A percentile compares a stretch with the other conserved stretches of the same genome.
phyloP scores from a whole-genome alignment of 78 protist species.

The Dictyostelium citrinum region DNA sequence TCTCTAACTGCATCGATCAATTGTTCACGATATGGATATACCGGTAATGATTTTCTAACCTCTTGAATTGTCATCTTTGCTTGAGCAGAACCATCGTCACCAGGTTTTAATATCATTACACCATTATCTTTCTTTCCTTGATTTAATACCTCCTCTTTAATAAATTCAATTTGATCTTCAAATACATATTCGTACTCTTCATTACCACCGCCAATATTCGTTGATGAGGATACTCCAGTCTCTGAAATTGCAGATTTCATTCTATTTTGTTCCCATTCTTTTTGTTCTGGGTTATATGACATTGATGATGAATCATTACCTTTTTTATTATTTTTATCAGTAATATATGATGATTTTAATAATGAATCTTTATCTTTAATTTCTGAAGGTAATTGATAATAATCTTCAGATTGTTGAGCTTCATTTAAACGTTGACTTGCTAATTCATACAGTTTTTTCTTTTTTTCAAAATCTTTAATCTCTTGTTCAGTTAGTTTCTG shows the following conservation, averaged over 20 bases:
- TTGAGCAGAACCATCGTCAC: conserved; percentile 1
- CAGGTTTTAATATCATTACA: neutral
- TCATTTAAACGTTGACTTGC: conserved; percentile 71
- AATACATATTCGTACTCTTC: conserved; percentile 78
- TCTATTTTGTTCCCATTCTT: conserved; percentile 83
- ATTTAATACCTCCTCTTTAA: conserved; percentile 53
- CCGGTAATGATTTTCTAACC: conserved; percentile 87
- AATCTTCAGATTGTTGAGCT: neutral
- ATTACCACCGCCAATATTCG: neutral
- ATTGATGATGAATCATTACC: neutral
- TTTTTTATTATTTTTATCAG: neutral
- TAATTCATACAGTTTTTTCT: conserved; percentile 76
- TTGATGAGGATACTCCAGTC: neutral
- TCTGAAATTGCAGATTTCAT: conserved; percentile 22
- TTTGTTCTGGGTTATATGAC: conserved; percentile 73
- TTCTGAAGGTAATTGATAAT: conserved; percentile 18
- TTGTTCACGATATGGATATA: conserved; percentile 85
- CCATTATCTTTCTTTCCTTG: conserved; percentile 29
- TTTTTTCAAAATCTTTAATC: conserved; percentile 62
- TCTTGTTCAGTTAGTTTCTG: conserved; percentile 81
- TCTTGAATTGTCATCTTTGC: conserved; percentile 53
- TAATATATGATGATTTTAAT: neutral
- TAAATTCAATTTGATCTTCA: conserved; percentile 91
- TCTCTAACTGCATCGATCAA: conserved; percentile 74
- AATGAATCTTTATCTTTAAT: neutral